These are phyloP conservation scores for Alternaria triticimaculans DNA, from an alignment of 2,329 filamentous ascomycete species.

Conservation along the genomic window DNA sequence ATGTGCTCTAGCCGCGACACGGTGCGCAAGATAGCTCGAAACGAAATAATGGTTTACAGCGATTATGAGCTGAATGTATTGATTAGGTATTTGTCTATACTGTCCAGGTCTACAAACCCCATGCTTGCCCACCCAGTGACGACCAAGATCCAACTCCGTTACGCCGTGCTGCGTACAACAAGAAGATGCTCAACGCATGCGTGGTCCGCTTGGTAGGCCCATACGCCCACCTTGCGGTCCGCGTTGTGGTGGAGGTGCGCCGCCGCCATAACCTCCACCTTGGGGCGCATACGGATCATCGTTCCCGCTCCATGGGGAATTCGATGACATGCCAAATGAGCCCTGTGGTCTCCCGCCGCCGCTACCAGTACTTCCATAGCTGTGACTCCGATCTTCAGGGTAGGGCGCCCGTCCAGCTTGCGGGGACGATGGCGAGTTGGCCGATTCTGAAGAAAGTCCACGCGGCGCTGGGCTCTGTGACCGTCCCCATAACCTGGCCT, in stretches of 20 bases:
- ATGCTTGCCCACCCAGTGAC: conserved; percentile 4
- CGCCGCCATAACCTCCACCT: conserved; percentile 28
- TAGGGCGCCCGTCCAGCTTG: conserved; percentile 35
- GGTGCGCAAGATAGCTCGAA: neutral
- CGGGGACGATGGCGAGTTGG: conserved; percentile 19
- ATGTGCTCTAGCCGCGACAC: neutral
- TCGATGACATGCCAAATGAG: conserved; percentile 38
- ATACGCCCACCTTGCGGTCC: conserved; percentile 40
- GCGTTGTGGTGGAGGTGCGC: conserved; percentile 34
- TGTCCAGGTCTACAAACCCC: neutral
- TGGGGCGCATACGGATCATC: conserved; percentile 42
- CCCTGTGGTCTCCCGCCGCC: conserved; percentile 38
- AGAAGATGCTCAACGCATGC: conserved; percentile 38
- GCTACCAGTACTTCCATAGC: conserved; percentile 33
- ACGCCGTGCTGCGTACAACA: conserved; percentile 24
- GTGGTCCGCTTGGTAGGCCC: conserved; percentile 48
- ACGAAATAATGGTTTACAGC: neutral
- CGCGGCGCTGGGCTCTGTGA: conserved; percentile 62
- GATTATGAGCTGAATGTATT: neutral
- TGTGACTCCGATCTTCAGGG: conserved; percentile 42
- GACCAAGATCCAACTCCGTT: conserved; percentile 19
- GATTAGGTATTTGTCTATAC: conserved; percentile 9
- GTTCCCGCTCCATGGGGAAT: conserved; percentile 41
- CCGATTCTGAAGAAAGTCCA: conserved; percentile 29
- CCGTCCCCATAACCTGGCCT: conserved; percentile 76